Evolutionary conservation across 2,329 filamentous ascomycete species (phyloP).

Genomic region (Purpureocillium lavendulum): DNA sequence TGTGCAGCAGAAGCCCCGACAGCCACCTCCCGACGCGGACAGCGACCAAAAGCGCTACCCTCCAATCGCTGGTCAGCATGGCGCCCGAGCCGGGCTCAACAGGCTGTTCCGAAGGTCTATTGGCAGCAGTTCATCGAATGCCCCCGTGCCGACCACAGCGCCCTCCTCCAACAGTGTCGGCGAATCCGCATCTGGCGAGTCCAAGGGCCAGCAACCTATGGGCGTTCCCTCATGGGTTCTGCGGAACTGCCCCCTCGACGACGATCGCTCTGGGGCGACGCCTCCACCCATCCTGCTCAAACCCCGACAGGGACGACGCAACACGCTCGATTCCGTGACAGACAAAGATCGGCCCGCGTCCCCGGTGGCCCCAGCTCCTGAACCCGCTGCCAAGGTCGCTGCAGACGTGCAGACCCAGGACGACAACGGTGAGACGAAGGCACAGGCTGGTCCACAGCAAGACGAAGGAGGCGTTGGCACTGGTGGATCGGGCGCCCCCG

Average conservation of each 20-base stretch:
- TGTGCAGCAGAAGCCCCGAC: slow-evolving; percentile 13
- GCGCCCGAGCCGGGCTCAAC: slow-evolving; percentile 37
- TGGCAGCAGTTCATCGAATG: slow-evolving; percentile 14
- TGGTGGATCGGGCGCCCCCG: slow-evolving; percentile 1
- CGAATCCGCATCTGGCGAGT: slow-evolving; percentile 8
- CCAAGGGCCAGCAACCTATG: slow-evolving; percentile 17
- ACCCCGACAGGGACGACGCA: slow-evolving; percentile 20
- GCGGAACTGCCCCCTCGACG: slow-evolving; percentile 25
- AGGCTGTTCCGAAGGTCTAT: slow-evolving; percentile 43
- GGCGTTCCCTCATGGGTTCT: slow-evolving; percentile 32
- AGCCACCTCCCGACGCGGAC: slow-evolving; percentile 6
- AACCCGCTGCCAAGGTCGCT: not conserved
- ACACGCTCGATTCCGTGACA: slow-evolving; percentile 13
- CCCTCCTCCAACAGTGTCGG: slow-evolving; percentile 1
- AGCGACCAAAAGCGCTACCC: slow-evolving; percentile 37
- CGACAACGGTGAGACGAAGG: slow-evolving; percentile 5
- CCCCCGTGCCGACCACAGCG: not conserved
- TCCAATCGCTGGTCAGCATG: slow-evolving; percentile 35
- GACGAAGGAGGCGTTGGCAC: slow-evolving; percentile 7
- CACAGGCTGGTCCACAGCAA: not conserved
- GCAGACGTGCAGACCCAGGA: slow-evolving; percentile 1
- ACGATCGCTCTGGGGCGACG: slow-evolving; percentile 40
- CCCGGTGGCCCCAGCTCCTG: not conserved
- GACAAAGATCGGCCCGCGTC: slow-evolving; percentile 10
- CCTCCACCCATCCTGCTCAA: slow-evolving; percentile 48